These are phyloP conservation scores for Aspergillus funiculosus DNA, from an alignment of 495 filamentous ascomycete species.

Conservation along the genomic window DNA sequence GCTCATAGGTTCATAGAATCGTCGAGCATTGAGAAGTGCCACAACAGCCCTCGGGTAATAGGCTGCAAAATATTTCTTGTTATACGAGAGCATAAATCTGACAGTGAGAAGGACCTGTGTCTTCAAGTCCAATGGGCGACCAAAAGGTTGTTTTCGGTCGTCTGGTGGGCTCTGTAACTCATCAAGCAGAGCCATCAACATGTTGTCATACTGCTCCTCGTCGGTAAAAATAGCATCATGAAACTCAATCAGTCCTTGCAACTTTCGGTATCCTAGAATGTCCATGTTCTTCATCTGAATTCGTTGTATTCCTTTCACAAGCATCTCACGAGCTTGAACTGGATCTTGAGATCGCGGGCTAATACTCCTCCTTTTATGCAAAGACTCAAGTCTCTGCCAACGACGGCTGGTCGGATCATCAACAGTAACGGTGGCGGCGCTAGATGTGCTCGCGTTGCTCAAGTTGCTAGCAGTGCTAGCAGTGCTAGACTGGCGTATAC, in stretches of 20 bases:
- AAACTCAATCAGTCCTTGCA: conserved; percentile 74
- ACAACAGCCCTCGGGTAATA: conserved; percentile 62
- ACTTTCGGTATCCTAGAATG: conserved; percentile 80
- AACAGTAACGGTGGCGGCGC: background rate
- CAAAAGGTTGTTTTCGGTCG: conserved; percentile 33
- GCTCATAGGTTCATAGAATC: conserved; percentile 44
- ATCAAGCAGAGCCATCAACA: conserved; percentile 66
- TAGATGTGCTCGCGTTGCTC: too few species aligned
- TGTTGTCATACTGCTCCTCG: conserved; percentile 59
- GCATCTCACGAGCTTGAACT: conserved; percentile 48
- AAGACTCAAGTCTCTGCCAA: conserved; percentile 23
- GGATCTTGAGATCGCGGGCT: conserved; percentile 43
- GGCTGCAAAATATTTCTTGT: conserved; percentile 55
- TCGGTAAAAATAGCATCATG: conserved; percentile 52
- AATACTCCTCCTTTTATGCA: conserved; percentile 25
- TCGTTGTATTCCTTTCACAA: conserved; percentile 71
- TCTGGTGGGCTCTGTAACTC: conserved; percentile 58
- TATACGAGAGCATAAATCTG: conserved; percentile 66
- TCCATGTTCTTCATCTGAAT: conserved; percentile 68
- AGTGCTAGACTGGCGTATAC: too few species aligned
- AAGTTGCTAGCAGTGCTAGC: too few species aligned
- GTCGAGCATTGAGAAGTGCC: conserved; percentile 61
- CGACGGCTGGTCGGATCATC: conserved; percentile 11
- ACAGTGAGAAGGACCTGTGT: conserved; percentile 78
- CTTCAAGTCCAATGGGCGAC: conserved; percentile 65